Evolutionary conservation across 495 filamentous ascomycete genomes (phyloP), one percentile per base, ranked within the genome.

Genomic region (Lophiotrema nucula): DNA sequence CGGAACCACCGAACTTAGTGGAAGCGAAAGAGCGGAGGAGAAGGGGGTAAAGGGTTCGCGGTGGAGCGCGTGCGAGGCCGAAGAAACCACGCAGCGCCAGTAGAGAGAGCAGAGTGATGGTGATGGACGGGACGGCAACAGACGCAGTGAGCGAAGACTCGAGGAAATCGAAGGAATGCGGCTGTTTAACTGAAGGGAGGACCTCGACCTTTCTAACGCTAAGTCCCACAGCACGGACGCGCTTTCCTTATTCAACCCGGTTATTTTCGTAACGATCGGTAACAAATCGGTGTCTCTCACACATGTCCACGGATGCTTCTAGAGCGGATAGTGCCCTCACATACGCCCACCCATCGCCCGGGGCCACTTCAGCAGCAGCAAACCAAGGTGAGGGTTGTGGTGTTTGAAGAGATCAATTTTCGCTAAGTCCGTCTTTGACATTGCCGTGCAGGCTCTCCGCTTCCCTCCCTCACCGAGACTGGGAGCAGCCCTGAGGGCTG

Each of bases 51-150:
- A 33, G 25, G 8, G 35, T 4, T 12, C 52, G 48, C 19, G 27
- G 22, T 3, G 24, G 31, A 5, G 50, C 37, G 48, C 58, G 56
- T 25, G 31, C 48, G 57, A 65, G 59, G 62, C 27, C 53, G 31
- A 42, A 49, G 18, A 3, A 56, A 72, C 71, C 71, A 76, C 70
- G 70, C 70, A 53, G 73, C 70, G 60, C 68, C n/a, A 64, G 68
- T 53, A 70, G 58, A 61, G 37, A 47, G 46, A 42, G 27, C 31
- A 38, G 46, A 46, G 28, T 18, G 38, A 57, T 56, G 48, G 47
- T 44, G 58, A 53, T 27, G 39, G 49, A 26, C 26, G 48, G 50
- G 28, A 39, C 41, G 47, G 41, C 58, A 51, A 62, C 47, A 25
- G 49, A 50, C 39, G 39, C 6, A 43, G 39, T 21, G 58, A 55